Base-by-base conservation (phyloP, 768 basidiomycete genomes). In the Serendipita vermifera region DNA sequence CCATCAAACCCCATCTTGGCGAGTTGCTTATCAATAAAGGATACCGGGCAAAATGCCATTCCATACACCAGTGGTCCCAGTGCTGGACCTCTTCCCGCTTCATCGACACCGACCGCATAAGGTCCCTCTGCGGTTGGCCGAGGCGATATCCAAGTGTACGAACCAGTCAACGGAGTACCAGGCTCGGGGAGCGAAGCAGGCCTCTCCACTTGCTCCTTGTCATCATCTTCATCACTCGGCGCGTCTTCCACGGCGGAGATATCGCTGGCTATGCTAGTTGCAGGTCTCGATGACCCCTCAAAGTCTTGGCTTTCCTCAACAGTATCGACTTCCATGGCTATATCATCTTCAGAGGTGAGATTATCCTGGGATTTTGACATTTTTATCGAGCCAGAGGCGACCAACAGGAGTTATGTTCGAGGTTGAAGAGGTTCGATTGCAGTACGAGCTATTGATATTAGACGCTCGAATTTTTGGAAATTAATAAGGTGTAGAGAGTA, bases 81-180 rank as follows among this genome's bases (percentile, higher is more conserved):
- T 1, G 94, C 94, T 20, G 94, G 96, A 0, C 96, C 96, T 55
- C 96, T 76, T 0, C 96, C 96, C 0, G 96, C 96, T 67, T 99
- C 96, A 68, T 99, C 96, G n/a, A 99, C 92, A 22, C 96, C 96
- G 51, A 99, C 83, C 48, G 97, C 88, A 71, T 93, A 96, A 0
- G 86, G 85, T 0, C 88, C 88, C 1, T 68, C 57, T 0, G 80
- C 76, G 0, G 82, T 83, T 2, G 88, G 87, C 0, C 67, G 76
- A 1, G 80, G 75, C 0, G 86, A 85, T 65, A 88, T 85, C 64
- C 86, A 81, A 0, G 86, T 83, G 64, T 90, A 90, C 0, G 88
- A 87, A 7, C 77, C 73, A 3, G 71, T 74, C 31, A 88, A 73
- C 0, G 84, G 78, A 0, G 67, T 70, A 2, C 77, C 77, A 7